Evolutionary conservation across 1,139 yeast species (phyloP).

Genomic region (Debaryomyces sp.): DNA sequence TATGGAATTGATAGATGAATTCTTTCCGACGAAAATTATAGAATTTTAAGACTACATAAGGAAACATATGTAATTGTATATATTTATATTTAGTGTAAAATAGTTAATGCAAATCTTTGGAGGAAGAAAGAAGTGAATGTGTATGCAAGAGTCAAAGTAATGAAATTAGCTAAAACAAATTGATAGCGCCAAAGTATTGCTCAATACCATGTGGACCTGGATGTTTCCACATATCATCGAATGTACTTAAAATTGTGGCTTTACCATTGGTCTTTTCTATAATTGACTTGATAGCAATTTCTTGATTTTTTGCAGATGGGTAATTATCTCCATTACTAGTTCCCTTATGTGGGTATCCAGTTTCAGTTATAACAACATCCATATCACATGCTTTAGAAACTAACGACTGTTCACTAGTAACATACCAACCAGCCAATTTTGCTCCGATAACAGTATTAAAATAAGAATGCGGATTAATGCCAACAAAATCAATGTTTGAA

Average conservation of each 20-base stretch:
- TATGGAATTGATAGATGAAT: slow-evolving; percentile 65
- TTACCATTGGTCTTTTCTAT: slow-evolving; percentile 58
- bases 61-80: background rate
- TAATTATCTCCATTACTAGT: slow-evolving; percentile 68
- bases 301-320: slow-evolving; percentile 73
- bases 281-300: slow-evolving; percentile 63
- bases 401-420: slow-evolving; percentile 58
- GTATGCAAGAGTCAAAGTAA: background rate
- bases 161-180: slow-evolving; percentile 33
- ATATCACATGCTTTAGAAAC: slow-evolving; percentile 56
- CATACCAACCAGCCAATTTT: slow-evolving; percentile 70
- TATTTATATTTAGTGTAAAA: slow-evolving; percentile 10
- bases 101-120: slow-evolving; percentile 8
- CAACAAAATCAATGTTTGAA: slow-evolving; percentile 75
- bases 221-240: slow-evolving; percentile 81
- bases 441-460: slow-evolving; percentile 68
- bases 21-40: slow-evolving; percentile 57
- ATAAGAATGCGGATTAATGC: slow-evolving; percentile 86
- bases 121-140: slow-evolving; percentile 1
- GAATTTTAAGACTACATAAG: slow-evolving; percentile 44
- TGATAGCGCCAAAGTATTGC: slow-evolving; percentile 77
- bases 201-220: slow-evolving; percentile 87
- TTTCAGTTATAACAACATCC: slow-evolving; percentile 68
- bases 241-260: slow-evolving; percentile 73
- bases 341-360: slow-evolving; percentile 88